Percentiles rank a stretch among this genome's conserved stretches.
Evolutionary conservation across 1,284 basidiomycete species (phyloP).

Genomic region (Cutaneotrichosporon dermatis): DNA sequence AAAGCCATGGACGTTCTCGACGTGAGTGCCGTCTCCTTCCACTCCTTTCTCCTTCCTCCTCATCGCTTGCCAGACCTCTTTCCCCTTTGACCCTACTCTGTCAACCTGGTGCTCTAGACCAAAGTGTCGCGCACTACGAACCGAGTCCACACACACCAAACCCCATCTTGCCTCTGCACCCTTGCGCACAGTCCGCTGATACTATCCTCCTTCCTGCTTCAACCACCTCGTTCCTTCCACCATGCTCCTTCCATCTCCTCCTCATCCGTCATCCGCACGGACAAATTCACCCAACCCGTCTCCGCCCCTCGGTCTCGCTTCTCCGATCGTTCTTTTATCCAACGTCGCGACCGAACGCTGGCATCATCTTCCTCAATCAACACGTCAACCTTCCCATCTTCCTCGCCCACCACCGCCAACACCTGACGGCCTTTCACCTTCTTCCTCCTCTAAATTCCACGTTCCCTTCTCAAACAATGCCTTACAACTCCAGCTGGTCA

Average conservation of each 20-base stretch:
- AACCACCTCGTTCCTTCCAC: too few species aligned
- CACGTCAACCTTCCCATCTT: neutral
- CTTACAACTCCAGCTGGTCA: constrained; percentile 36
- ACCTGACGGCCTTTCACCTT: too few species aligned
- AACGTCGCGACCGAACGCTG: neutral
- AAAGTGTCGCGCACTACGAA: too few species aligned
- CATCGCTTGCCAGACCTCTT: neutral
- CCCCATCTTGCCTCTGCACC: neutral
- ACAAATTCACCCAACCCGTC: neutral
- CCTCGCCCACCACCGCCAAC: neutral
- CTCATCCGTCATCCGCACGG: neutral
- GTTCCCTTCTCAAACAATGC: neutral
- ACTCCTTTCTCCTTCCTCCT: constrained; percentile 1
- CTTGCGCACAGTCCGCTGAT: constrained; percentile 2
- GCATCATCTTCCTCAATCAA: neutral
- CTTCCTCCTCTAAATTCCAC: neutral
- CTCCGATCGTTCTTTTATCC: constrained; percentile 2
- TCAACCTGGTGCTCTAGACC: too few species aligned
- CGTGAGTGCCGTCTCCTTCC: constrained; percentile 19
- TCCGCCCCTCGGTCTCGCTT: neutral
- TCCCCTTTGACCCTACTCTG: too few species aligned
- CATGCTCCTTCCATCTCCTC: neutral
- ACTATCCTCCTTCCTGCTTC: neutral
- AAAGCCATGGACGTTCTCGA: constrained; percentile 32
- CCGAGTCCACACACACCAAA: too few species aligned